A percentile compares a stretch with the other conserved stretches of the same genome.
These are phyloP conservation scores for Colletotrichum magnum DNA, from an alignment of 2,329 filamentous ascomycete species.

Conservation along the genomic window DNA sequence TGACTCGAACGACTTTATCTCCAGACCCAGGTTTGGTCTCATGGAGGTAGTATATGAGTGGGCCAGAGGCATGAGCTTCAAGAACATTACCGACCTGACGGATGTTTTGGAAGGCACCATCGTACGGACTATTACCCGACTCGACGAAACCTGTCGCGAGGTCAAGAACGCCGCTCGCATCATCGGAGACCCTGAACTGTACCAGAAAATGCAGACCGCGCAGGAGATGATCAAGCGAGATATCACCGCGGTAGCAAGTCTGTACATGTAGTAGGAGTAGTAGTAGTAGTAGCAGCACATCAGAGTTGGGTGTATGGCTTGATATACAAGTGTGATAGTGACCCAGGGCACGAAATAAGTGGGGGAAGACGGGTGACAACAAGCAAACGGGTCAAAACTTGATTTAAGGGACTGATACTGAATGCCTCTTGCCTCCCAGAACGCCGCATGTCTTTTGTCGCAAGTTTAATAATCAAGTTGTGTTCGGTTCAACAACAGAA, in stretches of 20 bases:
- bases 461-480: not conserved
- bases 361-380: no score
- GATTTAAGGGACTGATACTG: not conserved
- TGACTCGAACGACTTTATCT: conserved; percentile 93
- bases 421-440: not conserved
- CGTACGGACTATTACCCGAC: conserved; percentile 90
- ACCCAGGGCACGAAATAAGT: no score
- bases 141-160: conserved; percentile 97
- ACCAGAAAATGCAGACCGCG: conserved; percentile 96
- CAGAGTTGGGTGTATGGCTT: not conserved
- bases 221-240: conserved; percentile 99
- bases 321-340: not conserved
- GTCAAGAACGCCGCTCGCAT: conserved; percentile 97
- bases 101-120: conserved; percentile 98
- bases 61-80: conserved; percentile 98
- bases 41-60: conserved; percentile 99
- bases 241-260: conserved; percentile 88
- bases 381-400: not conserved
- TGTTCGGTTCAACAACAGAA: not conserved
- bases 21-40: conserved; percentile 88
- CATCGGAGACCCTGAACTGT: conserved; percentile 92
- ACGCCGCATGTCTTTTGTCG: not conserved
- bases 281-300: conserved; percentile 58
- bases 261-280: conserved; percentile 78
- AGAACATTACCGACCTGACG: conserved; percentile 95